Percentiles rank a stretch among this genome's conserved stretches.
Conservation (phyloP, 148 eudicot species). For the Limonium bicolor region DNA sequence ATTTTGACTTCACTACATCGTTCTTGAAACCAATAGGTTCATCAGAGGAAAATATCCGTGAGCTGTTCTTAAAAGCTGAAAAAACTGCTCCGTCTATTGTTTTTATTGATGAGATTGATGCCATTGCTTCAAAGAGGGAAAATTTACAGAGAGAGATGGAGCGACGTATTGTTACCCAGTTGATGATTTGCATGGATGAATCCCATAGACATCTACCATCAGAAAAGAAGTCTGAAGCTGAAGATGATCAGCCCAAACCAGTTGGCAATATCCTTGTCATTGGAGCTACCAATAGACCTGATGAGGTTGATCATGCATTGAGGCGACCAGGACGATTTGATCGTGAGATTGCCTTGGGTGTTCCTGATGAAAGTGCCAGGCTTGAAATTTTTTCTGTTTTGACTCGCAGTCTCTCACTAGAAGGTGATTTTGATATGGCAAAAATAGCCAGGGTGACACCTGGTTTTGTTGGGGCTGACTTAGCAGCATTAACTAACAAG, state of each 20-base stretch:
- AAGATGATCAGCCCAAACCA: slow-evolving; percentile 13
- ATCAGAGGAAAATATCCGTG: slow-evolving; percentile 77
- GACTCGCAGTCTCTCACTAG: slow-evolving; percentile 43
- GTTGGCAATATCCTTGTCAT: slow-evolving; percentile 57
- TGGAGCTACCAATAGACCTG: slow-evolving; percentile 90
- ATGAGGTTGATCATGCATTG: slow-evolving; percentile 79
- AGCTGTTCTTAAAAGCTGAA: slow-evolving; percentile 73
- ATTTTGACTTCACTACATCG: no score
- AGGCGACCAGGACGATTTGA: slow-evolving; percentile 90
- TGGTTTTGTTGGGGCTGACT: slow-evolving; percentile 98
- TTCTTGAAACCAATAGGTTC: no score
- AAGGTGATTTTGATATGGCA: slow-evolving; percentile 52
- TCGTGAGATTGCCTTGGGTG: slow-evolving; percentile 62
- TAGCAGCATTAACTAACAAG: slow-evolving; percentile 52
- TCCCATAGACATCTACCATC: slow-evolving; percentile 27
- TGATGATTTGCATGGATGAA: slow-evolving; percentile 92
- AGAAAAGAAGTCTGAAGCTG: slow-evolving; percentile 15
- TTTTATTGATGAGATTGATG: slow-evolving; percentile 92
- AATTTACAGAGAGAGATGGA: slow-evolving; percentile 85
- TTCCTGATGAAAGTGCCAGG: slow-evolving; percentile 86
- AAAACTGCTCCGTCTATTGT: slow-evolving; percentile 86
- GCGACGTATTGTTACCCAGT: slow-evolving; percentile 74
- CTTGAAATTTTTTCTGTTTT: slow-evolving; percentile 55
- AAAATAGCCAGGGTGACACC: slow-evolving; percentile 77
- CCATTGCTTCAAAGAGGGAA: slow-evolving; percentile 86